A percentile compares a stretch with the other conserved stretches of the same genome.
These are phyloP conservation scores for Daldinia sp. DNA, from an alignment of 2,329 filamentous ascomycete genomes.

Conservation along the genomic window DNA sequence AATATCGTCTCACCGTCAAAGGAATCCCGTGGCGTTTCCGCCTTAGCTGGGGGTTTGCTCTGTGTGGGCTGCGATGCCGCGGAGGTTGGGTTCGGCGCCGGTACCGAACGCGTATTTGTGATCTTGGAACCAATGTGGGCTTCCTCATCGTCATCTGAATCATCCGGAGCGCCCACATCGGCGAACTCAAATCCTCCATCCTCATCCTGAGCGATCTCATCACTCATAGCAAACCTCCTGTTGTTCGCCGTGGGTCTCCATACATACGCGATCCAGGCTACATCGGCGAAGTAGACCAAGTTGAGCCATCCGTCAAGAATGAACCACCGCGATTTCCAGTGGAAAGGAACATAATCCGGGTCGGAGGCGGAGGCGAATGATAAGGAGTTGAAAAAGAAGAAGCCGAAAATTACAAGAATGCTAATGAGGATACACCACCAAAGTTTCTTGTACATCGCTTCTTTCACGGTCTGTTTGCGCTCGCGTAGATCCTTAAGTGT, in stretches of 20 bases:
- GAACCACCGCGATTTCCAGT: constrained; percentile 99
- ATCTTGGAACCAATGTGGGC: constrained; percentile 60
- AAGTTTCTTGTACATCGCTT: constrained; percentile 95
- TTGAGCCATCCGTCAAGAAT: constrained; percentile 98
- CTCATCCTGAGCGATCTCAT: constrained; percentile 98
- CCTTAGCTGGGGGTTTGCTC: constrained; percentile 45
- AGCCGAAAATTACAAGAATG: constrained; percentile 95
- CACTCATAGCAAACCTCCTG: constrained; percentile 96
- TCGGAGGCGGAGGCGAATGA: constrained; percentile 88
- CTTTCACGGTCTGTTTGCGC: constrained; percentile 93
- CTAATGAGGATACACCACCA: constrained; percentile 97
- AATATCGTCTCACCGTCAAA: constrained; percentile 93
- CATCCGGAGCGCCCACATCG: constrained; percentile 82
- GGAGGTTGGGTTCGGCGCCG: constrained; percentile 38
- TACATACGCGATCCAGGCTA: constrained; percentile 92
- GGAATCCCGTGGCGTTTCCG: constrained; percentile 69
- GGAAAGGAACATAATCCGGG: constrained; percentile 91
- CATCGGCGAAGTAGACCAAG: constrained; percentile 93
- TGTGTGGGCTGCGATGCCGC: constrained; percentile 44
- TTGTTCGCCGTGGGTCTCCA: constrained; percentile 98
- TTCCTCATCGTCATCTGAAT: constrained; percentile 71
- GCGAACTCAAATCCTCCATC: constrained; percentile 95
- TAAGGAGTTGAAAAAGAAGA: constrained; percentile 99
- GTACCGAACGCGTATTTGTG: constrained; percentile 45
- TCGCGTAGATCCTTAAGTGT: constrained; percentile 97